Evolutionary conservation across 2,329 filamentous ascomycete species (phyloP).

Genomic region (Penicillium sumatraense): DNA sequence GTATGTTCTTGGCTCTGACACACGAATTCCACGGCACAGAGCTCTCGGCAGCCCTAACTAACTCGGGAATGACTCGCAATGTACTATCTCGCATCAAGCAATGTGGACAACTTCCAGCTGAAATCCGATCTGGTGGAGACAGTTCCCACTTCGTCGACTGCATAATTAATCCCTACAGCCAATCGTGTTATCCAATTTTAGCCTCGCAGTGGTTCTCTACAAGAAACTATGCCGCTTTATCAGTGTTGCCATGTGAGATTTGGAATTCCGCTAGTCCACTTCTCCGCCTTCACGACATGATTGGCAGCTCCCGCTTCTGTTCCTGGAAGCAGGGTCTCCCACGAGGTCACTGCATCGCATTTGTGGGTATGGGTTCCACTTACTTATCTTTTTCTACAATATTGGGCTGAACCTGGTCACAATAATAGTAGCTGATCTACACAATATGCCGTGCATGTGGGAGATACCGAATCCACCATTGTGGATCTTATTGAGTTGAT

Average conservation of each 20-base stretch:
- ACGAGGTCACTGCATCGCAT: not conserved
- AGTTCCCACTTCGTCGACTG: constrained; percentile 7
- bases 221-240: not conserved
- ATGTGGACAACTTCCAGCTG: constrained; percentile 18
- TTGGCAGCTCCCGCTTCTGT: constrained; percentile 1
- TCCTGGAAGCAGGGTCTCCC: not conserved
- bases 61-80: not conserved
- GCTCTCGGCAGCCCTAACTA: constrained; percentile 3
- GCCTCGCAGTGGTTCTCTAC: not conserved
- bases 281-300: not conserved
- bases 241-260: constrained; percentile 10
- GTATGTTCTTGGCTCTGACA: not conserved
- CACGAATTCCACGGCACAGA: not conserved
- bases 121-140: constrained; percentile 22
- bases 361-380: not conserved
- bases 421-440: not conserved
- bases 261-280: constrained; percentile 9
- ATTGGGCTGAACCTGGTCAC: not conserved
- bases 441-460: not conserved
- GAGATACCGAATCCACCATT: not conserved
- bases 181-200: constrained; percentile 12
- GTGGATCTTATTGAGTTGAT: not conserved
- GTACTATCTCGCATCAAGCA: not conserved
- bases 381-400: not conserved
- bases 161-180: not conserved